Base-by-base conservation (phyloP, 1,139 yeast species). In the Suhomyces ambrosiae region DNA sequence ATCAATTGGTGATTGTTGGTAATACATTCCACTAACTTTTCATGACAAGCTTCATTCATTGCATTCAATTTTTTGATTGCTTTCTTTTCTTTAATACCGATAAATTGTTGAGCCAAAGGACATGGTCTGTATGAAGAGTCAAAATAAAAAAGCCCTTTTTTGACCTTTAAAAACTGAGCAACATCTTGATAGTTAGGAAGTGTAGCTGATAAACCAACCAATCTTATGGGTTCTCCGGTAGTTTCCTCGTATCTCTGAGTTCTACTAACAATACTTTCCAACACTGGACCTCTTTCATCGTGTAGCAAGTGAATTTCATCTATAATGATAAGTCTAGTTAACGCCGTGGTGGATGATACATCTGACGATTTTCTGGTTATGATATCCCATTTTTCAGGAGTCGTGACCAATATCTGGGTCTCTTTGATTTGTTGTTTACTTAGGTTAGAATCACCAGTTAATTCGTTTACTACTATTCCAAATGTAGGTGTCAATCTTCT, bases 321-420 rank as follows among this genome's bases (percentile, higher is more conserved):
- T 38, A 92, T 81, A 25, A 92, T 85, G n/a, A 92, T 64, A 10
- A 92, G 68, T 32, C 79, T 74, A 1, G 88, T 94, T 3, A 81
- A 63, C 29, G 74, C 72, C 9, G 46, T 53, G 0, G 82, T 76
- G 47, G 80, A 82, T 4, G 83, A 75, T 1, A 74, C 63, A 41
- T 85, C 90, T 7, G 80, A 70, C 29, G 74, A 72, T 52, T 90
- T 90, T 62, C 97, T 74, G 1, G 97, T 90, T 15, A 90, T 82
- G 21, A 92, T 89, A 63, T 92, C 98, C 97, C 98, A 92, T 56
- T 92, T 92, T 55, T 88, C 96, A 0, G 96, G 96, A 0, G 98
- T 92, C 0, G 97, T 88, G 3, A 92, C 95, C 38, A 92, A 69
- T 25, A 92, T 66, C 53, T 92, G 96, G 0, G 97, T 86, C 33